Evolutionary conservation across 805 yeast genomes (phyloP).

Genomic region (Naumovozyma baii): DNA sequence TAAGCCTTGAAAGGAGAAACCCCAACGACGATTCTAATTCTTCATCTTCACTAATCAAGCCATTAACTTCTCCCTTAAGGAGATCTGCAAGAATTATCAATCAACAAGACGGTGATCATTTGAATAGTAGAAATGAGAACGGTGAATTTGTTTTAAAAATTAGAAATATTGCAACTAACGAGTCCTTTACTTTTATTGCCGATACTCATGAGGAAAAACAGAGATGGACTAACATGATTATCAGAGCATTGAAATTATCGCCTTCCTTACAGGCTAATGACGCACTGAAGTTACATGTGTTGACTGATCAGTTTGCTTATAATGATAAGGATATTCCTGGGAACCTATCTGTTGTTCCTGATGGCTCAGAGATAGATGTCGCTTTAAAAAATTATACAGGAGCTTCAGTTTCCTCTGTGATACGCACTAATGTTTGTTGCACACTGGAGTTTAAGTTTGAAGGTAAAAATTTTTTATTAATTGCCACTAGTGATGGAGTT

Average conservation of each 20-base stretch:
- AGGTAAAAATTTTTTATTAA: constrained; percentile 37
- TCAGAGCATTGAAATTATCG: constrained; percentile 35
- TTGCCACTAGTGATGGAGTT: constrained; percentile 60
- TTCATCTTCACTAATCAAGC: constrained; percentile 1
- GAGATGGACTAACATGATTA: constrained; percentile 47
- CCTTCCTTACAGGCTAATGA: constrained; percentile 30
- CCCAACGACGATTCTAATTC: constrained; percentile 7
- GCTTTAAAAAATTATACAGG: constrained; percentile 27
- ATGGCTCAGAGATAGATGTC: constrained; percentile 42
- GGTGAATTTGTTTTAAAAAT: constrained; percentile 36
- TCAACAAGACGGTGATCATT: constrained; percentile 12
- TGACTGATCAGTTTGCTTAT: constrained; percentile 58
- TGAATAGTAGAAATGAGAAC: constrained; percentile 1
- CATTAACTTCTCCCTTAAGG: constrained; percentile 10
- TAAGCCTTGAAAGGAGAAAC: constrained; percentile 42
- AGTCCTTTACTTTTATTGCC: constrained; percentile 43
- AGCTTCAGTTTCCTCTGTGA: neutral
- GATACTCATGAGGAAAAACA: constrained; percentile 41
- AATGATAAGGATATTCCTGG: constrained; percentile 42
- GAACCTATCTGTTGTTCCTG: constrained; percentile 44
- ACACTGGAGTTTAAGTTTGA: constrained; percentile 38
- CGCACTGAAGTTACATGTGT: constrained; percentile 43
- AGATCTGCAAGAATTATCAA: constrained; percentile 9
- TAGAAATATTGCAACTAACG: constrained; percentile 48
- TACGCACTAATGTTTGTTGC: constrained; percentile 32